phyloP scores from a whole-genome alignment of 1,284 basidiomycete species.

The Heterobasidion annosum region DNA sequence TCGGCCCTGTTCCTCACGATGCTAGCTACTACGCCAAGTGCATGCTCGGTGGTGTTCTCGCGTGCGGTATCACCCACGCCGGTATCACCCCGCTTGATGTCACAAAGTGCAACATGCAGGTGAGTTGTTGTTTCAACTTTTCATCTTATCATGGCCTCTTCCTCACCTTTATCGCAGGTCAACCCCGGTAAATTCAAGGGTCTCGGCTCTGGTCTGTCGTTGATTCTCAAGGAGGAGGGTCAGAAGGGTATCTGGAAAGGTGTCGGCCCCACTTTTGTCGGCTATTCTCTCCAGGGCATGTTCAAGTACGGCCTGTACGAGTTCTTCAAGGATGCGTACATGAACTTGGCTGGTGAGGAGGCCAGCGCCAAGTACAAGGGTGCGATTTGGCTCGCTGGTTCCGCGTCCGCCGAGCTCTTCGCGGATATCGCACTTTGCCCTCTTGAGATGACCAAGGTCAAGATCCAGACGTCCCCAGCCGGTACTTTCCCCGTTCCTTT shows the following conservation, averaged over 20 bases:
- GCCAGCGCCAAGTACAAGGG: constrained; percentile 83
- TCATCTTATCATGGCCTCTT: not conserved
- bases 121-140: constrained; percentile 16
- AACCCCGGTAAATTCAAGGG: constrained; percentile 72
- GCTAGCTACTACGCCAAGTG: constrained; percentile 67
- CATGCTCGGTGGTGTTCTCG: constrained; percentile 85
- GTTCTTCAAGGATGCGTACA: constrained; percentile 89
- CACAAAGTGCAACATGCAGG: constrained; percentile 98
- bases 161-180: constrained; percentile 37
- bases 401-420: constrained; percentile 91
- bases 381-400: constrained; percentile 90
- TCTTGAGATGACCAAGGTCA: constrained; percentile 80
- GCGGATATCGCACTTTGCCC: constrained; percentile 86
- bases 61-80: constrained; percentile 92
- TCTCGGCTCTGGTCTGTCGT: constrained; percentile 64
- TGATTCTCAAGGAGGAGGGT: constrained; percentile 79
- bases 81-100: constrained; percentile 91
- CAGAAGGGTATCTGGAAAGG: constrained; percentile 88
- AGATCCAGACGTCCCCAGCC: constrained; percentile 66
- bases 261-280: constrained; percentile 85
- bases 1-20: constrained; percentile 70
- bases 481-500: constrained; percentile 73
- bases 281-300: constrained; percentile 93
- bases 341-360: constrained; percentile 83
- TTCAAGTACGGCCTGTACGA: constrained; percentile 98